phyloP scores from a whole-genome alignment of 345 rosid species.

The Clausena lansium region DNA sequence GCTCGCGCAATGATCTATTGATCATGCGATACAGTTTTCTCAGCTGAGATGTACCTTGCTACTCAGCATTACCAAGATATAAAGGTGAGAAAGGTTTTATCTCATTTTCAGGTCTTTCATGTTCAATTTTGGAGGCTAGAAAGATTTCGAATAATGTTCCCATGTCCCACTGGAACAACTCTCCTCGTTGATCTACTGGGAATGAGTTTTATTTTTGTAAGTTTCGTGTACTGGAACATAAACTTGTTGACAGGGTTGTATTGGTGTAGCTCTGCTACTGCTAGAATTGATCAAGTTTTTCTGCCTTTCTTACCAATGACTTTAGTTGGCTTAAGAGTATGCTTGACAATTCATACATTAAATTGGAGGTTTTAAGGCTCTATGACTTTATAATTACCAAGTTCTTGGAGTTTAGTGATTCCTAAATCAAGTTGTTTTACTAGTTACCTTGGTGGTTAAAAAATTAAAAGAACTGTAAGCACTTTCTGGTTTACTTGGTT shows the following conservation, averaged over 20 bases:
- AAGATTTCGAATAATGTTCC: not conserved
- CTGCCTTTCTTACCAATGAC: not conserved
- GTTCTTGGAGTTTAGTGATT: not conserved
- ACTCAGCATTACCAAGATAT: not conserved
- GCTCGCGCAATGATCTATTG: not conserved
- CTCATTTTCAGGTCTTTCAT: not conserved
- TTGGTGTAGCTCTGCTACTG: not conserved
- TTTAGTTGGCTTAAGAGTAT: not conserved
- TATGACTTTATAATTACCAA: not conserved
- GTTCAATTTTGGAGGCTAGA: not conserved
- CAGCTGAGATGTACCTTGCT: not conserved
- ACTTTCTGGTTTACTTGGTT: not conserved
- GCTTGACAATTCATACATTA: not conserved
- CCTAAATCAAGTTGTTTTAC: not conserved
- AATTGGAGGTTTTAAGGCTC: not conserved
- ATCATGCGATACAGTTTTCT: not conserved
- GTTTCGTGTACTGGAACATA: not conserved
- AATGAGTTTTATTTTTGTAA: not conserved
- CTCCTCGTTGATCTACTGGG: not conserved
- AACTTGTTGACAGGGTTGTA: too few relatives aligned
- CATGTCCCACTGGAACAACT: not conserved
- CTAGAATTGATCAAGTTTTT: not conserved
- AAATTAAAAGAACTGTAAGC: not conserved
- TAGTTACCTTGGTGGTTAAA: not conserved
- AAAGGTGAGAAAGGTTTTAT: not conserved